phyloP scores from a whole-genome alignment of 352 stramenopile species.

The Lagenidium giganteum region DNA sequence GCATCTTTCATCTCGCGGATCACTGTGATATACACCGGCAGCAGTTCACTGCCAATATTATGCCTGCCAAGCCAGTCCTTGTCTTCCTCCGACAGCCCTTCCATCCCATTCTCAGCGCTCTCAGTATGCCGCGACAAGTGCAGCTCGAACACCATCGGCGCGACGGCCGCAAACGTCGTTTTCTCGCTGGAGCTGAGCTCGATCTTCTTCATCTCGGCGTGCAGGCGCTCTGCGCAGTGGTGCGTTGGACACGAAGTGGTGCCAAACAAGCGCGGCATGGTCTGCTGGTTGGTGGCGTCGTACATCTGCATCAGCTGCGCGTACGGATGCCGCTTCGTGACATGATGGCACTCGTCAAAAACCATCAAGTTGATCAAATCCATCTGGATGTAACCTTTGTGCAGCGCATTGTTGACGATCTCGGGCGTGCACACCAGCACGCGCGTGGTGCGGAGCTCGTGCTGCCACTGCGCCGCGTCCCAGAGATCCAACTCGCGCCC shows the following conservation, averaged over 20 bases:
- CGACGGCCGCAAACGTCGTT: constrained; percentile 25
- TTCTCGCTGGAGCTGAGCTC: constrained; percentile 50
- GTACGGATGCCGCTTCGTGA: constrained; percentile 86
- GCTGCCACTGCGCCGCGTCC: constrained; percentile 53
- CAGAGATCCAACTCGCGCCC: constrained; percentile 48
- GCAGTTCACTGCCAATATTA: constrained; percentile 4
- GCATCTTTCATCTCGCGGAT: constrained; percentile 1
- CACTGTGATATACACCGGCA: no score
- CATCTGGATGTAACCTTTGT: constrained; percentile 80
- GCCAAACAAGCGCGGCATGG: constrained; percentile 67
- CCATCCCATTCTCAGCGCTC: no score
- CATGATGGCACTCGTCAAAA: constrained; percentile 90
- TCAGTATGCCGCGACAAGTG: no score
- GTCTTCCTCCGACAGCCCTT: not conserved
- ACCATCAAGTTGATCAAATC: constrained; percentile 79
- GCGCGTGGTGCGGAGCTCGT: constrained; percentile 42
- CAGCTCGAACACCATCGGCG: not conserved
- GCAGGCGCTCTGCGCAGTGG: constrained; percentile 64
- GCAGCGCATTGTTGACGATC: constrained; percentile 78
- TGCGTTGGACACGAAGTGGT: constrained; percentile 76
- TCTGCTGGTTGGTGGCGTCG: constrained; percentile 16
- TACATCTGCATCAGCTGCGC: constrained; percentile 86
- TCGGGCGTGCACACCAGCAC: constrained; percentile 87
- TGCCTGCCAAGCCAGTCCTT: no score
- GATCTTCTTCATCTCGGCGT: constrained; percentile 68